Conservation (phyloP, 768 basidiomycete species). For the Tricholoma hemisulphureum region DNA sequence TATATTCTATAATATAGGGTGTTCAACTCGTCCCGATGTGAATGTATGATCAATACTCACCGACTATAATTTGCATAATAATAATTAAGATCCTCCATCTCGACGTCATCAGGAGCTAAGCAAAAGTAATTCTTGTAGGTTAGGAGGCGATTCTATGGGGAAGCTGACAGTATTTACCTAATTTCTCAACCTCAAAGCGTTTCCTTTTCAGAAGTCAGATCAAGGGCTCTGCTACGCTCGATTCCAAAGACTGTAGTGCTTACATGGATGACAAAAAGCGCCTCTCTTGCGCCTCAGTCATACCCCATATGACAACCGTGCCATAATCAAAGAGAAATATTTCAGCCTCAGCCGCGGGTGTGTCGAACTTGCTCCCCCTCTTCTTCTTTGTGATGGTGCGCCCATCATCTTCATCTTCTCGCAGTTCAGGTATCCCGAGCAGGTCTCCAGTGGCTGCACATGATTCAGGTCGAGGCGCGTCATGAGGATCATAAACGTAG, state of each 20-base stretch:
- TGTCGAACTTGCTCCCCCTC: constrained; percentile 67
- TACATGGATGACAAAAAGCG: constrained; percentile 89
- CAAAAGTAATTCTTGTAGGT: not conserved
- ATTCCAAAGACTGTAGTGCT: constrained; percentile 28
- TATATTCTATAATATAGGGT: constrained; percentile 60
- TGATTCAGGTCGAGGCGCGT: constrained; percentile 23
- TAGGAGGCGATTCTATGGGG: not conserved
- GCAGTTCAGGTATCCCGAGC: constrained; percentile 74
- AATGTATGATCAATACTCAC: constrained; percentile 38
- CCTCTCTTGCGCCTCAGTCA: constrained; percentile 91
- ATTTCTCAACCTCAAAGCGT: constrained; percentile 89
- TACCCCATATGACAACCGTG: constrained; percentile 96
- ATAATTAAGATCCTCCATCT: constrained; percentile 96
- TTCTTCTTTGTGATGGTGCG: constrained; percentile 37
- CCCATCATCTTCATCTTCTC: constrained; percentile 33
- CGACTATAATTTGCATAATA: constrained; percentile 97
- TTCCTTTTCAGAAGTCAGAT: constrained; percentile 50
- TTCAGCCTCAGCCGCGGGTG: constrained; percentile 71
- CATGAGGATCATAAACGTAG: constrained; percentile 69
- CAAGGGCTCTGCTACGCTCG: not conserved
- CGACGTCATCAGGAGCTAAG: constrained; percentile 79
- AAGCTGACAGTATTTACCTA: constrained; percentile 48
- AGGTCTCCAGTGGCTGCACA: constrained; percentile 62
- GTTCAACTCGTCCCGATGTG: constrained; percentile 5
- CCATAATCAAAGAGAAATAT: constrained; percentile 94